phyloP scores from a whole-genome alignment of 78 protist species.

The Dictyostelium discoideum region DNA sequence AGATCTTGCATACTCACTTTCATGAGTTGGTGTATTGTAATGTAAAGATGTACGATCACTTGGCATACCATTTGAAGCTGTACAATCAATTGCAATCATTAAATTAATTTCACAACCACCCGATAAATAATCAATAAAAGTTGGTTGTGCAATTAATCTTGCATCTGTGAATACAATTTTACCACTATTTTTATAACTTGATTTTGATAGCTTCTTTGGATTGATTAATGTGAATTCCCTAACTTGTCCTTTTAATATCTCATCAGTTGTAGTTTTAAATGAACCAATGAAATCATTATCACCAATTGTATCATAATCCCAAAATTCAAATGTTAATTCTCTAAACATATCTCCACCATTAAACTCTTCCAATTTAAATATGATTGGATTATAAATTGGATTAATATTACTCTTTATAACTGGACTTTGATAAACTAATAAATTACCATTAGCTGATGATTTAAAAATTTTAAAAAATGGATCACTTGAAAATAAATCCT shows the following conservation, averaged over 20 bases:
- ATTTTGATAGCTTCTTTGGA: slow-evolving; percentile 40
- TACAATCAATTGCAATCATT: slow-evolving; percentile 92
- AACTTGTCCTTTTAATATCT: background rate
- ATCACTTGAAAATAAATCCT: slow-evolving; percentile 79
- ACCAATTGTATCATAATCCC: slow-evolving; percentile 79
- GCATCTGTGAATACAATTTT: background rate
- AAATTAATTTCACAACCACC: slow-evolving; percentile 79
- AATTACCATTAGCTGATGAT: background rate
- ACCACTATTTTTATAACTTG: slow-evolving; percentile 70
- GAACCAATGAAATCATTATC: slow-evolving; percentile 81
- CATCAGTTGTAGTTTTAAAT: slow-evolving; percentile 6
- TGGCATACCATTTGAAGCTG: slow-evolving; percentile 88
- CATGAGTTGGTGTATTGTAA: background rate
- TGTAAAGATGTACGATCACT: slow-evolving; percentile 73
- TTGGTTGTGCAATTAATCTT: background rate
- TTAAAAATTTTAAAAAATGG: slow-evolving; percentile 68
- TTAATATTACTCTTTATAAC: slow-evolving; percentile 33
- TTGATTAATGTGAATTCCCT: slow-evolving; percentile 15
- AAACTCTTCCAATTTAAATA: background rate
- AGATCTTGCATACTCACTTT: background rate
- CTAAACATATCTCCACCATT: background rate
- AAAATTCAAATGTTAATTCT: slow-evolving; percentile 50
- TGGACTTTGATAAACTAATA: slow-evolving; percentile 61
- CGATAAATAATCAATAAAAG: slow-evolving; percentile 82
- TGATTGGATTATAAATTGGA: slow-evolving; percentile 59